Base-by-base conservation (phyloP, 352 stramenopile species). In the Phytophthora idaei region DNA sequence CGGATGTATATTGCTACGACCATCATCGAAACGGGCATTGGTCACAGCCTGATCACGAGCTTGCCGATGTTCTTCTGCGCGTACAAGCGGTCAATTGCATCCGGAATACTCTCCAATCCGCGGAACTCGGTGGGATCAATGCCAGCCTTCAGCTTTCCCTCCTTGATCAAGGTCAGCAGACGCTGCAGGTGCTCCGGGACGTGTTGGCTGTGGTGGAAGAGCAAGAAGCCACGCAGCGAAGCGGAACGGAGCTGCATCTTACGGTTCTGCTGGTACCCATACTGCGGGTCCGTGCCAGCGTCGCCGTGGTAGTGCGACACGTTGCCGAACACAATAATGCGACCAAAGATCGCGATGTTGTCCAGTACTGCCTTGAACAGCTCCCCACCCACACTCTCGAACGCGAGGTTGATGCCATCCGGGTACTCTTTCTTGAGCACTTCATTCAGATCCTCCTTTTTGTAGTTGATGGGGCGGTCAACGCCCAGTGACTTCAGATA, bases 61-160 rank as follows among this genome's bases (percentile, higher is more conserved):
- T 94, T 94, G 63, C 87, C 87, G n/a, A 86, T 90, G 54, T 88
- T 90, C 39, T 89, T 70, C 61, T 86, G 80, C 31, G 47, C 72
- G 55, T 89, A 91, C 45, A 93, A 72, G 67, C 83, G 73, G 31
- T 87, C 77, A 53, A 93, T 73, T 36, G 76, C 87, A 12, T 86
- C 72, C 5, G 73, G 62, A 25, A 93, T 77, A 37, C 70, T 69
- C 51, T 89, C 71, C 17, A 94, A 83, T 34, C 72, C 64, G 7
- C 71, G 64, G 42, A 87, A 83, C 17, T 80, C 66, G 14, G 66
- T 78, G 27, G 65, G 53, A 39, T 86, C 81, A 27, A 90, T 71
- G 21, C 77, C 76, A n/a, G 79, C 67, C 42, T 82, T 77, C 27
- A 90, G 61, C 47, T 90, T 85, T 34, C 74, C 71, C 14, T 77